phyloP scores from a whole-genome alignment of 2,329 filamentous ascomycete species.

The Furcasterigmium furcatum region DNA sequence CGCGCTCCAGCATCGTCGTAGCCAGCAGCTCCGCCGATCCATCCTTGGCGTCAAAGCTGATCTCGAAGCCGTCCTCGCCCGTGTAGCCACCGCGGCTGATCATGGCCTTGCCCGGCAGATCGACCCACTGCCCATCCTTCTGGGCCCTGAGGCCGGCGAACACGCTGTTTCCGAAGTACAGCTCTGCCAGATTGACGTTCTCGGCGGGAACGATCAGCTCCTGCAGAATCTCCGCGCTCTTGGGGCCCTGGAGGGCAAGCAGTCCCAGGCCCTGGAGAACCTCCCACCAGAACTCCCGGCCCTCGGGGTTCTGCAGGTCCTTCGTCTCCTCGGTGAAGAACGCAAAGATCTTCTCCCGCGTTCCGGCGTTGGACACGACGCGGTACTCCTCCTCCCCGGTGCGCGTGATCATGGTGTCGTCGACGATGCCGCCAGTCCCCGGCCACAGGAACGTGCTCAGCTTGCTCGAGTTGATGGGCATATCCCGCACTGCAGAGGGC shows the following conservation, averaged over 20 bases:
- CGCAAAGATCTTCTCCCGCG: constrained; percentile 79
- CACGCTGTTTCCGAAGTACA: constrained; percentile 80
- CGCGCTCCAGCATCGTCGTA: constrained; percentile 57
- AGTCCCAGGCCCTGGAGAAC: constrained; percentile 72
- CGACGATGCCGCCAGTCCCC: constrained; percentile 83
- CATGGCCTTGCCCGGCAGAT: constrained; percentile 48
- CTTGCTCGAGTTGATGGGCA: constrained; percentile 68
- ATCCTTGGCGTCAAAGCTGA: constrained; percentile 59
- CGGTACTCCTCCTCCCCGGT: constrained; percentile 77
- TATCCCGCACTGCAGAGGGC: constrained; percentile 65
- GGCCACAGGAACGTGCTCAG: constrained; percentile 82
- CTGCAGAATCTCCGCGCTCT: constrained; percentile 66
- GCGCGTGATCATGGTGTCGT: constrained; percentile 88
- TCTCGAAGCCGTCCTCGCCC: constrained; percentile 96
- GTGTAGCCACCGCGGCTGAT: constrained; percentile 93
- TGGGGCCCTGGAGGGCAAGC: constrained; percentile 85
- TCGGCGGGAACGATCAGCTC: constrained; percentile 54
- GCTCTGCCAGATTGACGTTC: constrained; percentile 53
- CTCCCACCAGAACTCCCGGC: constrained; percentile 63
- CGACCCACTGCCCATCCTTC: constrained; percentile 39
- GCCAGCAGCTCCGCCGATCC: constrained; percentile 46
- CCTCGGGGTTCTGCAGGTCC: constrained; percentile 51
- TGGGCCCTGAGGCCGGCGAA: constrained; percentile 62
- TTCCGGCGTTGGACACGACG: constrained; percentile 92
- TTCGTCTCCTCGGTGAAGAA: constrained; percentile 72